These are phyloP conservation scores for Boletus barrowsii DNA, from an alignment of 768 basidiomycete genomes.

Conservation along the genomic window DNA sequence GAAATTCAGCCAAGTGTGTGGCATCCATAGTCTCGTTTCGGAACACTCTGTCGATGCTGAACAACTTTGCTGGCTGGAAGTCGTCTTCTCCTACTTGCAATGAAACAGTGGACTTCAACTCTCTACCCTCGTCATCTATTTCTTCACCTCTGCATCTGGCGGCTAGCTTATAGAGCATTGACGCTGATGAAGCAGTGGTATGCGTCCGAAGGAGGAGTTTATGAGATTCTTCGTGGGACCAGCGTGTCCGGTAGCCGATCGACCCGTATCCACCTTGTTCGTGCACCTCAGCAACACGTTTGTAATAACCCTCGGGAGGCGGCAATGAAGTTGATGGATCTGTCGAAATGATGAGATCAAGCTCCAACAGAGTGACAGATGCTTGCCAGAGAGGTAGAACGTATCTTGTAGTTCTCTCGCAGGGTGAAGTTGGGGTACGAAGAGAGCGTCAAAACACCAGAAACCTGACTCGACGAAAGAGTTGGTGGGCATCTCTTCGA, in stretches of 20 bases:
- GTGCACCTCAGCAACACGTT: conserved; percentile 79
- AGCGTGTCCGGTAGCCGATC: conserved; percentile 95
- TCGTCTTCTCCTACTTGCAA: conserved; percentile 49
- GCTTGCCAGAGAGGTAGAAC: conserved; percentile 89
- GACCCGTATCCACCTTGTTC: conserved; percentile 88
- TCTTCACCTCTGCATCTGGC: conserved; percentile 71
- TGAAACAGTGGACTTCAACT: conserved; percentile 2
- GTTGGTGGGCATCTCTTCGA: conserved; percentile 97
- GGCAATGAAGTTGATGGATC: conserved; percentile 76
- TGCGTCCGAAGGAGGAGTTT: conserved; percentile 95
- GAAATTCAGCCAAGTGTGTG: conserved; percentile 98
- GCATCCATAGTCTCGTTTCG: conserved; percentile 98
- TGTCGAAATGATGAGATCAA: conserved; percentile 27
- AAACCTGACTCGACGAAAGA: conserved; percentile 97
- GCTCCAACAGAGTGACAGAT: neutral
- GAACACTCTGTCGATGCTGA: conserved; percentile 98
- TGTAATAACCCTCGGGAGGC: conserved; percentile 82
- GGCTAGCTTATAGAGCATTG: conserved; percentile 93
- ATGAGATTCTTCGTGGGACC: conserved; percentile 87
- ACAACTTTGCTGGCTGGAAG: conserved; percentile 89
- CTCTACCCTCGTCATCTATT: conserved; percentile 35
- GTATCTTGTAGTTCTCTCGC: conserved; percentile 98
- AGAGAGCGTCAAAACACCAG: conserved; percentile 99
- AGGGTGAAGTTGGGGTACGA: conserved; percentile 98
- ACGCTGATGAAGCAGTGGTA: conserved; percentile 91